These are phyloP conservation scores for Groenewaldozyma sp. DNA, from an alignment of 1,139 yeast genomes.

Conservation along the genomic window DNA sequence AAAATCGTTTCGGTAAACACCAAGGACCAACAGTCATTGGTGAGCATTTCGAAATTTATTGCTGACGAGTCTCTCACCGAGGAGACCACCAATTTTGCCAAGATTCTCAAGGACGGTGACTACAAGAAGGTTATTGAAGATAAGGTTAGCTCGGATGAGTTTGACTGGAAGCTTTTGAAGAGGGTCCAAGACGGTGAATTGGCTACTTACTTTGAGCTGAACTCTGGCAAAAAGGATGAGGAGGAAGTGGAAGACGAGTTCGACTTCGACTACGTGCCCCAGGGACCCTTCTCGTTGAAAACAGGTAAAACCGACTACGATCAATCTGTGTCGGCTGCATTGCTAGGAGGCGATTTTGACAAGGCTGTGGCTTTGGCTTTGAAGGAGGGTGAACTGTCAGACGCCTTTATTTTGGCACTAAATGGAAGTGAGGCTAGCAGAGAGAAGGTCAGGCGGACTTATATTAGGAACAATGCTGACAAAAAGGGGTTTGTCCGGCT, in stretches of 20 bases:
- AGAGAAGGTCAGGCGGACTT: slow-evolving; percentile 60
- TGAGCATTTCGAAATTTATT: slow-evolving; percentile 44
- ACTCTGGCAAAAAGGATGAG: slow-evolving; percentile 22
- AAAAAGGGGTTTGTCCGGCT: slow-evolving; percentile 61
- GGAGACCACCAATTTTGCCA: slow-evolving; percentile 39
- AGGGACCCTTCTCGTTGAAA: slow-evolving; percentile 37
- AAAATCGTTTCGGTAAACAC: slow-evolving; percentile 56
- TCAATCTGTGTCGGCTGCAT: slow-evolving; percentile 43
- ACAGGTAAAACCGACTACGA: slow-evolving; percentile 39
- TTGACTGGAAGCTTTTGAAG: slow-evolving; percentile 68
- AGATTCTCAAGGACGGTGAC: slow-evolving; percentile 43
- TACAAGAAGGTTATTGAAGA: slow-evolving; percentile 14
- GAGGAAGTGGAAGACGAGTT: slow-evolving; percentile 17
- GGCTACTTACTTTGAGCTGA: slow-evolving; percentile 11
- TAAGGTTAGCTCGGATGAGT: slow-evolving; percentile 36
- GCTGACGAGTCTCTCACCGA: slow-evolving; percentile 31
- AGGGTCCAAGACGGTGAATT: slow-evolving; percentile 17
- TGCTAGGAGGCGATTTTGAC: slow-evolving; percentile 55
- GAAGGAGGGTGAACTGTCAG: slow-evolving; percentile 53
- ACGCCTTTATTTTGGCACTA: slow-evolving; percentile 75
- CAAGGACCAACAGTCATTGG: slow-evolving; percentile 32
- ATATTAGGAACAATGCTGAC: slow-evolving; percentile 49
- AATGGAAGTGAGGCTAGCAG: slow-evolving; percentile 53
- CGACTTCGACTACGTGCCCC: slow-evolving; percentile 32
- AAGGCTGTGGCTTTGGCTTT: slow-evolving; percentile 65